phyloP scores from a whole-genome alignment of 768 basidiomycete species.

The Macrolepiota fuliginosa region DNA sequence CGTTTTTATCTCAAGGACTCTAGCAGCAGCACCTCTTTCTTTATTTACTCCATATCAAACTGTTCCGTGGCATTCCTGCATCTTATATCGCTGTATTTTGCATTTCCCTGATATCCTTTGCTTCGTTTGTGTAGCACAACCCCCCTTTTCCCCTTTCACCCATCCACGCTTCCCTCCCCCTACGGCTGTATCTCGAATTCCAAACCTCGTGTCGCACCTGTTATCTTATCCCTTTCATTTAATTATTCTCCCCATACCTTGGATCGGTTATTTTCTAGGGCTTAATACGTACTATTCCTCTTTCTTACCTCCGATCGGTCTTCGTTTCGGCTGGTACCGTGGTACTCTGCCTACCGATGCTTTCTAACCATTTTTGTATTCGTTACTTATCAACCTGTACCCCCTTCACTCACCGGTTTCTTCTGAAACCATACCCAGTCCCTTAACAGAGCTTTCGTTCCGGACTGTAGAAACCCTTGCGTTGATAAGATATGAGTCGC shows the following conservation, averaged over 20 bases:
- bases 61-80: conserved; percentile 13
- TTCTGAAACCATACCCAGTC: background rate
- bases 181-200: conserved; percentile 9
- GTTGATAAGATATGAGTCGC: background rate
- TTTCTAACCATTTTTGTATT: conserved; percentile 16
- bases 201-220: conserved; percentile 7
- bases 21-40: conserved; percentile 9
- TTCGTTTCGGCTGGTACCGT: conserved; percentile 17
- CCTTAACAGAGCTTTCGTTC: conserved; percentile 9
- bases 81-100: conserved; percentile 13
- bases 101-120: conserved; percentile 8
- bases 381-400: conserved; percentile 6
- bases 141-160: background rate
- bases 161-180: background rate
- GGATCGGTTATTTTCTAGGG: conserved; percentile 5
- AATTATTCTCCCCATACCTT: background rate
- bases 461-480: background rate
- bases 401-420: background rate
- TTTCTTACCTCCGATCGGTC: conserved; percentile 13
- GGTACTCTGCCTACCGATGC: conserved; percentile 15
- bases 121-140: conserved; percentile 9
- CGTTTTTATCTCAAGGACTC: conserved; percentile 15
- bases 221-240: conserved; percentile 10
- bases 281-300: conserved; percentile 12
- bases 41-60: conserved; percentile 10